These are phyloP conservation scores for Colletotrichum sp. DNA, from an alignment of 2,329 filamentous ascomycete species.

Conservation along the genomic window DNA sequence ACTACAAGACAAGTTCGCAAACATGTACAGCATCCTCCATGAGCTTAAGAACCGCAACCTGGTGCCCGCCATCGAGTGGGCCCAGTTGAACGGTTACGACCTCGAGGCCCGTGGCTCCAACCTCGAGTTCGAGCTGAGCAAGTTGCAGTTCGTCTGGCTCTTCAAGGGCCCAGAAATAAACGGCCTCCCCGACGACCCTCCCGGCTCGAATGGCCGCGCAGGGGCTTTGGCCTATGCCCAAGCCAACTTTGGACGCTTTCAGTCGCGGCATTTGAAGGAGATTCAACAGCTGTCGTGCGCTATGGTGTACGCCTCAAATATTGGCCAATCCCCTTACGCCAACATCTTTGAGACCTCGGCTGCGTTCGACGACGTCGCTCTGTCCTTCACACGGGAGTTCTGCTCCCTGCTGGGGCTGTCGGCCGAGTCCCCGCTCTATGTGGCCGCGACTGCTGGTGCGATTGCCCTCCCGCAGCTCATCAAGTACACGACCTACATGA, in stretches of 20 bases:
- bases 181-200: constrained; percentile 55
- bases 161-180: constrained; percentile 69
- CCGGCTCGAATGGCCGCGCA: constrained; percentile 55
- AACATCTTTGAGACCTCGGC: constrained; percentile 75
- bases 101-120: constrained; percentile 88
- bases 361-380: constrained; percentile 82
- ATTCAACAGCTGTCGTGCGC: constrained; percentile 83
- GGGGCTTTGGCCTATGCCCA: constrained; percentile 80
- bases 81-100: constrained; percentile 69
- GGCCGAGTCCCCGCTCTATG: constrained; percentile 89
- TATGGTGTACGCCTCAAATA: constrained; percentile 79
- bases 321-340: constrained; percentile 79
- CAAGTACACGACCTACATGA: constrained; percentile 88
- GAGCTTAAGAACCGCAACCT: constrained; percentile 79
- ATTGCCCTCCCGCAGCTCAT: constrained; percentile 89
- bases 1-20: constrained; percentile 80
- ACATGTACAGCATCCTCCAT: constrained; percentile 90
- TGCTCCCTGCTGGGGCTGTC: constrained; percentile 90
- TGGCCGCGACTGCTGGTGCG: constrained; percentile 89
- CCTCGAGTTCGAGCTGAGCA: constrained; percentile 91
- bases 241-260: constrained; percentile 75
- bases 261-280: constrained; percentile 75
- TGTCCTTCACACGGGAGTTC: constrained; percentile 93
- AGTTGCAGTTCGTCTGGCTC: constrained; percentile 88
- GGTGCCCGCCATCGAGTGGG: constrained; percentile 86